Percentiles rank a stretch among this genome's conserved stretches.
phyloP scores from a whole-genome alignment of 1,139 yeast species.

The Pichia inconspicua region DNA sequence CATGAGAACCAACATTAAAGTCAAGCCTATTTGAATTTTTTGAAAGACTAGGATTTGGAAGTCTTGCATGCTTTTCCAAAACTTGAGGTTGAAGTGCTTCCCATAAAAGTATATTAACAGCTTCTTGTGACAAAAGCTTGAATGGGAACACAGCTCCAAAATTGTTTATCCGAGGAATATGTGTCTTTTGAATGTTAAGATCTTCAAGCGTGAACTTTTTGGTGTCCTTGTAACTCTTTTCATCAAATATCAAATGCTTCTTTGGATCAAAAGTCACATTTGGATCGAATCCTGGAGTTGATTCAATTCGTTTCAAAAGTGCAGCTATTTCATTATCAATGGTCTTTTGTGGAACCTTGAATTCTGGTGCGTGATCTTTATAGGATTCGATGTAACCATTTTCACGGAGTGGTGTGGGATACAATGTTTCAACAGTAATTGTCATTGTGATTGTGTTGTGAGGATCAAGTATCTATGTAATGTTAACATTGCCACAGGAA shows the following conservation, averaged over 20 bases:
- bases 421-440: conserved; percentile 12
- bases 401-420: conserved; percentile 17
- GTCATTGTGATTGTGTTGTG: conserved; percentile 11
- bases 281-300: conserved; percentile 28
- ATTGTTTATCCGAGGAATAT: conserved; percentile 25
- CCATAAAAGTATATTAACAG: conserved; percentile 32
- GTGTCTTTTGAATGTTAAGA: conserved; percentile 28
- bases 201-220: conserved; percentile 26
- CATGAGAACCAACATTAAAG: conserved; percentile 31
- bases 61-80: conserved; percentile 26
- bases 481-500: too few relatives aligned
- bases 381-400: conserved; percentile 23
- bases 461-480: neutral
- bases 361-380: conserved; percentile 18
- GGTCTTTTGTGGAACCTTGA: conserved; percentile 26
- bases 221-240: conserved; percentile 23
- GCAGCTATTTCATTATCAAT: conserved; percentile 25
- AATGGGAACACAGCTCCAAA: conserved; percentile 31
- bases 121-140: conserved; percentile 30
- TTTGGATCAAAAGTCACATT: conserved; percentile 27
- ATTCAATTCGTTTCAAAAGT: conserved; percentile 23
- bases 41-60: conserved; percentile 25
- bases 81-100: conserved; percentile 28
- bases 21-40: conserved; percentile 28
- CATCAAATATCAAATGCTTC: conserved; percentile 27